These are phyloP conservation scores for Trypanosoma platydactyli DNA, from an alignment of 208 protist species.

Conservation along the genomic window DNA sequence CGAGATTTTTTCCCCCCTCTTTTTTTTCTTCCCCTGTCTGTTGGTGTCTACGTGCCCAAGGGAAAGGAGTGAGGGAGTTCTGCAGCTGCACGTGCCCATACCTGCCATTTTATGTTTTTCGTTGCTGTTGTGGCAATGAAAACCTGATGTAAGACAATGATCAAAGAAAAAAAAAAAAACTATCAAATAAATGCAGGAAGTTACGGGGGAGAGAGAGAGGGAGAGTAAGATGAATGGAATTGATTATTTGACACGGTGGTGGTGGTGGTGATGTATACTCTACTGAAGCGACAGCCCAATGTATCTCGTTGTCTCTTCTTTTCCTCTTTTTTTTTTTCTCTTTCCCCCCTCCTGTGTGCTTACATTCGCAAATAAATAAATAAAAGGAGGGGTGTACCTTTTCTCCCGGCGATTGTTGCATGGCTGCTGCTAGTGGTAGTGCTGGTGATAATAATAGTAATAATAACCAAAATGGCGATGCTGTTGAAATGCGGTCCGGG, in stretches of 20 bases:
- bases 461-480: neutral
- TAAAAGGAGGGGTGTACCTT: no score
- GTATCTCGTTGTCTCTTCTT: conserved; percentile 5
- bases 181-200: neutral
- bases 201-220: neutral
- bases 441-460: neutral
- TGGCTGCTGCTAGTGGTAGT: no score
- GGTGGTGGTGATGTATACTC: neutral
- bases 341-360: neutral
- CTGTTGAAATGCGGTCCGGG: conserved; percentile 46
- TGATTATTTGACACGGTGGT: neutral
- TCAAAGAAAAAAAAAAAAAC: neutral
- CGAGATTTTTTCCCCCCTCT: no score
- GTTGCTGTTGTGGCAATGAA: neutral
- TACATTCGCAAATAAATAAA: no score
- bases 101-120: neutral
- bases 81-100: neutral
- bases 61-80: neutral
- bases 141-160: neutral
- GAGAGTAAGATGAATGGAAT: neutral
- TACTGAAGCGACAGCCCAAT: neutral
- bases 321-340: conserved; percentile 10
- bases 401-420: no score
- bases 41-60: neutral
- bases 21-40: no score